Evolutionary conservation across 1,284 basidiomycete genomes (phyloP), one percentile per base, ranked within the genome.

Genomic region (Sanguinoderma infundibulare): DNA sequence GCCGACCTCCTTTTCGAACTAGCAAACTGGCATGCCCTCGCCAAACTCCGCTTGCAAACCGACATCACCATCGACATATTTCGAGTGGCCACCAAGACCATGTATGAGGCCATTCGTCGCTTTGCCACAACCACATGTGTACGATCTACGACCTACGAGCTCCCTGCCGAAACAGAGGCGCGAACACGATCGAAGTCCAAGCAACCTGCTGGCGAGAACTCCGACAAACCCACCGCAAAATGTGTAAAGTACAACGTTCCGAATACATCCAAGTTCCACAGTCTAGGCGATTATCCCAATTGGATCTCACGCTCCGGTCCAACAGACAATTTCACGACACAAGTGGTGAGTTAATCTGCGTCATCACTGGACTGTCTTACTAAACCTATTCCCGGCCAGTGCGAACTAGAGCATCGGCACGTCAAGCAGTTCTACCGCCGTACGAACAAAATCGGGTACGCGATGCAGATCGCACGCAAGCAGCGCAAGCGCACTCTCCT

Each of bases 361-460:
- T 6, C 20, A 9, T 40, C 42, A 20, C 2, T 12, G 8, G n/a
- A n/a, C n/a, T n/a, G n/a, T n/a, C n/a, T n/a, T n/a, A n/a, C n/a
- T n/a, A n/a, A n/a, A n/a, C n/a, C n/a, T n/a, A n/a, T n/a, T n/a
- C n/a, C n/a, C n/a, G n/a, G n/a, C n/a, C 40, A 78, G 76, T 71
- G 74, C 0, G 75, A 80, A 57, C 66, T 72, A 0, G 72, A 77
- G 44, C 78, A 80, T 53, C 59, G 70, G 0, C 53, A 54, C 3
- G 67, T 76, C 4, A 81, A 82, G 49, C 35, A 54, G 0, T 71
- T 74, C n/a, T 79, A 77, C 59, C 36, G 57, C 0, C 65, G 63
- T 2, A 76, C 72, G 0, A 76, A 75, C 57, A 79, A 78, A 53
- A 66, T 65, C 20, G 54, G 71, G 4, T 66, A 67, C 22, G 50